Evolutionary conservation across 2,329 filamentous ascomycete genomes (phyloP).

Genomic region (Aspergillus ochraceoroseus): DNA sequence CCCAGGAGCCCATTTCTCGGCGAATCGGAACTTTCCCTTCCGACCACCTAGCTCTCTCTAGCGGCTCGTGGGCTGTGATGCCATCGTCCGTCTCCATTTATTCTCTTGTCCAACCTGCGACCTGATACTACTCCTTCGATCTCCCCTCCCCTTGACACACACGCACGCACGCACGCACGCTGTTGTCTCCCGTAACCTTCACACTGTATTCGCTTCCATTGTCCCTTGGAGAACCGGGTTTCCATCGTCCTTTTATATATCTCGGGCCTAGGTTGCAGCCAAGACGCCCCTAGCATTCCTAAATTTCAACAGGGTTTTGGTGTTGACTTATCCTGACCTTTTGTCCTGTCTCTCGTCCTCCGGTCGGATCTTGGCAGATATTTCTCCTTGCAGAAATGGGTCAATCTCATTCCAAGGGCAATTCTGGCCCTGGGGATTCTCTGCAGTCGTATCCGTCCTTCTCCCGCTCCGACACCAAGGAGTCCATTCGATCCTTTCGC

Average conservation of each 20-base stretch:
- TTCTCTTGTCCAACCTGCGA: constrained; percentile 13
- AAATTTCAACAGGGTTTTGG: constrained; percentile 22
- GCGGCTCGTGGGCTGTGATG: constrained; percentile 18
- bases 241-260: constrained; percentile 20
- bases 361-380: constrained; percentile 31
- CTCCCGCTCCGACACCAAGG: constrained; percentile 85
- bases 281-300: constrained; percentile 30
- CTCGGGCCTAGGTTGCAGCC: constrained; percentile 20
- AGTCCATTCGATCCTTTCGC: constrained; percentile 80
- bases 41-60: constrained; percentile 21
- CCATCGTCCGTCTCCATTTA: constrained; percentile 13
- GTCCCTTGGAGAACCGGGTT: constrained; percentile 2
- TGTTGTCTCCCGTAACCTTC: constrained; percentile 1
- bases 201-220: constrained; percentile 2
- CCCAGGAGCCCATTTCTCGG: constrained; percentile 16
- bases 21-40: constrained; percentile 27
- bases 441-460: constrained; percentile 88
- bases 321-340: constrained; percentile 22
- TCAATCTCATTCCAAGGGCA: constrained; percentile 51
- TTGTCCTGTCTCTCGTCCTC: constrained; percentile 23
- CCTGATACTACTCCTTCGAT: constrained; percentile 9
- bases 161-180: background rate
- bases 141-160: background rate
- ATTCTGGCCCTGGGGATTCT: constrained; percentile 55
- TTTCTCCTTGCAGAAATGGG: constrained; percentile 43